phyloP scores from a whole-genome alignment of 345 rosid genomes.

The Draba incana region DNA sequence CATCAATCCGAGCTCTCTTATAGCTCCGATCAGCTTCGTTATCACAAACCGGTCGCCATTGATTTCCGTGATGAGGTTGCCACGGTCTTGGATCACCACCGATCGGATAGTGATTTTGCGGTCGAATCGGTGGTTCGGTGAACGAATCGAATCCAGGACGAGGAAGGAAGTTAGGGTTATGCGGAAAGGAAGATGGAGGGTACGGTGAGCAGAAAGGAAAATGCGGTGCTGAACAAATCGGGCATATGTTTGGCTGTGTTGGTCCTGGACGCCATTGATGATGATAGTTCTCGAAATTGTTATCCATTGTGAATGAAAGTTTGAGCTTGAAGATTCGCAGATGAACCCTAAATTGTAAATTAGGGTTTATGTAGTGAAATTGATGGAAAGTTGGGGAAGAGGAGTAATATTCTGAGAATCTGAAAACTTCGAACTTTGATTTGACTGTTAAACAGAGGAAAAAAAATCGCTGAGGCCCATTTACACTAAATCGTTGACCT shows the following conservation, averaged over 20 bases:
- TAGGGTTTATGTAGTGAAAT: conserved; percentile 24
- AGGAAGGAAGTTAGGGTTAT: conserved; percentile 53
- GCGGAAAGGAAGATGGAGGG: conserved; percentile 44
- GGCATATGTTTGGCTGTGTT: conserved; percentile 56
- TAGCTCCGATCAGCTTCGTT: conserved; percentile 57
- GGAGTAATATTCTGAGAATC: too few species aligned
- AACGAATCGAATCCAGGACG: conserved; percentile 53
- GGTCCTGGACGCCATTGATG: conserved; percentile 64
- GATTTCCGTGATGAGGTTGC: conserved; percentile 44
- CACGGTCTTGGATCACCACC: conserved; percentile 48
- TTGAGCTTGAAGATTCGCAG: not conserved
- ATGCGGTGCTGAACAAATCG: conserved; percentile 64
- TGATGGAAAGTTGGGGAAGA: conserved; percentile 4
- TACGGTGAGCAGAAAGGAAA: conserved; percentile 79
- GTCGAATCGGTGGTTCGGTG: conserved; percentile 33
- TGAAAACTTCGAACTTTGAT: too few species aligned
- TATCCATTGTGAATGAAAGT: conserved; percentile 25
- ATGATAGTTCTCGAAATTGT: conserved; percentile 34
- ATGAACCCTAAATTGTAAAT: conserved; percentile 20
- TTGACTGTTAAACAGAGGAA: too few species aligned
- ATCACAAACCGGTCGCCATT: conserved; percentile 37
- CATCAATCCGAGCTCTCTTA: conserved; percentile 72
- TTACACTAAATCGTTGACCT: too few species aligned
- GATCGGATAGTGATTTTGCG: conserved; percentile 33
- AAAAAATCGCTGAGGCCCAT: too few species aligned